Evolutionary conservation across 371 early-diverging fungal genomes (phyloP), one percentile per base, ranked within the genome.

Genomic region (Apophysomyces trapeziformis): DNA sequence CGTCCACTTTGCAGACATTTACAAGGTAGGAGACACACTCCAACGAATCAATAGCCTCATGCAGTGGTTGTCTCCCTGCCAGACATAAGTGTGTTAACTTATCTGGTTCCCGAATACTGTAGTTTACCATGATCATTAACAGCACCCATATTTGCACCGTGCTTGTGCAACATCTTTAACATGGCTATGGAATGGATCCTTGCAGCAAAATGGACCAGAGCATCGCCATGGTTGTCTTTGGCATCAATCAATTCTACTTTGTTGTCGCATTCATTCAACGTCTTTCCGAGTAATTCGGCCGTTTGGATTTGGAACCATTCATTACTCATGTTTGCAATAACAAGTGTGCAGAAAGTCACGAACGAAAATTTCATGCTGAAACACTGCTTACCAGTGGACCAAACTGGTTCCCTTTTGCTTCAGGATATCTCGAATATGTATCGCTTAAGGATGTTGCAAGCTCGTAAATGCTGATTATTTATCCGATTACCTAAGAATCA

Each of bases 121-220:
- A 26, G 32, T 16, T 38, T 73, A 81, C 81, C 82, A 68, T 83
- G 78, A 37, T 77, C 79, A 63, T 85, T 85, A 14, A 80, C 69
- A 0, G 75, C 73, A 38, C 71, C 76, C n/a, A 71, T 56, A 61
- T 77, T 64, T 35, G 79, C 82, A 35, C 75, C 72, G 45, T 73
- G 62, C 26, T 71, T 44, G 8, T 73, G 47, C 43, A 85, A 60
- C 8, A 74, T 21, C 13, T 46, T 56, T 45, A 85, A 69, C 3
- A 74, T 66, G 1, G 73, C 57, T 3, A 75, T 11, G 32, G 67
- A 66, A 58, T 83, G 80, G 9, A 36, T 64, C 18, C 85, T 69
- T 8, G 82, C 79, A 47, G 83, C 83, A 69, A 82, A 83, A 71
- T 85, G 85, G 37, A 79, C 72, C 5, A 82, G 60, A 11, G 83